These are phyloP conservation scores for Macrocybe gigantea DNA, from an alignment of 768 basidiomycete genomes.

Conservation along the genomic window DNA sequence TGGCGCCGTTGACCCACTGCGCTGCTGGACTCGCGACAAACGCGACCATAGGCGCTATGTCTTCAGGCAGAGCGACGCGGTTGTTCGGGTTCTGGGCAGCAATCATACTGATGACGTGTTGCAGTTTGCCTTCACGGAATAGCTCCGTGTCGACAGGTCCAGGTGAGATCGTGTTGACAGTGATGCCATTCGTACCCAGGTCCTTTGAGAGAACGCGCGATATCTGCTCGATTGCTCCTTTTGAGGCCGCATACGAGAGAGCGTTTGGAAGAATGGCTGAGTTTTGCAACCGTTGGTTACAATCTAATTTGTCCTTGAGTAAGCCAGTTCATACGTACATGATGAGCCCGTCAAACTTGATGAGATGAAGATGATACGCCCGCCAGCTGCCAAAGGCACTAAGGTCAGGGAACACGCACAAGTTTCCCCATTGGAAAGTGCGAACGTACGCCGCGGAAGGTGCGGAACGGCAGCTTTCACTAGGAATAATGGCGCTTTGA, in stretches of 20 bases:
- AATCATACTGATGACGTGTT: slow-evolving; percentile 37
- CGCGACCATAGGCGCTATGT: slow-evolving; percentile 46
- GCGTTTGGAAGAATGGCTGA: slow-evolving; percentile 38
- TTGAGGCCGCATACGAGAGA: slow-evolving; percentile 47
- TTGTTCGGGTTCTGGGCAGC: slow-evolving; percentile 40
- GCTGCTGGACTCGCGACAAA: slow-evolving; percentile 49
- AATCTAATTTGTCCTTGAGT: no score
- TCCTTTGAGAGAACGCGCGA: slow-evolving; percentile 54
- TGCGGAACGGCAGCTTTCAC: slow-evolving; percentile 38
- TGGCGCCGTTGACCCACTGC: slow-evolving; percentile 55
- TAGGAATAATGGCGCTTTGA: slow-evolving; percentile 55
- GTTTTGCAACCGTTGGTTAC: no score
- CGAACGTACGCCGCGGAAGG: slow-evolving; percentile 35
- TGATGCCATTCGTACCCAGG: slow-evolving; percentile 45
- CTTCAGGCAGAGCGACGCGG: slow-evolving; percentile 43
- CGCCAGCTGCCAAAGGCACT: slow-evolving; percentile 30
- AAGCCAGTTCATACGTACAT: slow-evolving; percentile 15
- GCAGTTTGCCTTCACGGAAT: slow-evolving; percentile 50
- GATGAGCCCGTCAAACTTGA: slow-evolving; percentile 40
- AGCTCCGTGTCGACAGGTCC: slow-evolving; percentile 51
- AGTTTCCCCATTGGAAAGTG: neutral
- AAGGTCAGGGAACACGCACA: neutral
- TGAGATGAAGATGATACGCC: slow-evolving; percentile 54
- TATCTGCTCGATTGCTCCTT: slow-evolving; percentile 57
- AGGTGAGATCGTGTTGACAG: slow-evolving; percentile 52